Evolutionary conservation across 768 basidiomycete genomes (phyloP), one percentile per base, ranked within the genome.

Genomic region (Collybia sp.): DNA sequence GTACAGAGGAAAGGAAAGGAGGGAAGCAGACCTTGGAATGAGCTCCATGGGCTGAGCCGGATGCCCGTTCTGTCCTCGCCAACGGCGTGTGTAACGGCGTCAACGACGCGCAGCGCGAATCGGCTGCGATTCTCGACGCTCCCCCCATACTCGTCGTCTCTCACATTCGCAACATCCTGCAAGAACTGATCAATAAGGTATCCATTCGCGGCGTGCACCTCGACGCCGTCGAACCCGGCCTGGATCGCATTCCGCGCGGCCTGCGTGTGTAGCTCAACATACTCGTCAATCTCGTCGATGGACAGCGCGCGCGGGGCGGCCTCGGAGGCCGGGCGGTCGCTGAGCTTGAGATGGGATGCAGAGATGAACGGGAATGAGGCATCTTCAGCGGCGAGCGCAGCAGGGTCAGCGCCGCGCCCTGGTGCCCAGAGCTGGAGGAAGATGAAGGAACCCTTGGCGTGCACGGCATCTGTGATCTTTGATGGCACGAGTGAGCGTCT

Each of bases 371-470:
- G n/a, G n/a, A n/a, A n/a, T n/a, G n/a, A n/a, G n/a, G n/a, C n/a
- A 30, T 60, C 53, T 30, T 57, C 53, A 2, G 33, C 17, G 12
- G 45, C 35, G 2, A 68, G 55, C 3, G 51, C 41, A 2, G 46
- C 25, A 0, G 51, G 43, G 4, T 52, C 34, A 1, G 67, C 65
- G 0, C 55, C 53, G n/a, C 73, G 67, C 1, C 77, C 77, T 9
- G 72, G 50, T 0, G 72, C 73, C 74, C 77, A 79, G 0, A 77
- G 60, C 52, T 81, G 79, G 11, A 65, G 33, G 55, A 62, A 72
- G 43, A 78, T 70, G 49, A 58, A 64, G 0, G 64, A 69, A 0
- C 65, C 65, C 36, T 71, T 68, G 4, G 61, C 62, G 52, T 78
- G 77, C 0, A 76, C 71, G 2, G 66, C 64, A 16, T 72, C 65